phyloP scores from a whole-genome alignment of 129 eudicot genomes.

The Artemisia argyi region DNA sequence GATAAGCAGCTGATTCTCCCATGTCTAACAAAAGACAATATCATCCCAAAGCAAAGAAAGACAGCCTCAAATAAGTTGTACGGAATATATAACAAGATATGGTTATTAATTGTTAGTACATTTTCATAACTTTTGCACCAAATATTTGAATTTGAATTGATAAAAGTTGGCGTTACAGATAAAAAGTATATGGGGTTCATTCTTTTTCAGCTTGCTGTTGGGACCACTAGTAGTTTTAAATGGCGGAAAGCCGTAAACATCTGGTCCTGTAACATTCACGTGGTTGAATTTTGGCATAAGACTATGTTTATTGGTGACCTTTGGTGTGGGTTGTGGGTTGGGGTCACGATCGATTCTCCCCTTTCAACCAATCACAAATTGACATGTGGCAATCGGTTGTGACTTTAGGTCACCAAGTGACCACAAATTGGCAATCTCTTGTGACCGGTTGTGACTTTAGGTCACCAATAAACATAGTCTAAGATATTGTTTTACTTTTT shows the following conservation, averaged over 20 bases:
- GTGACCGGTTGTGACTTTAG: no score
- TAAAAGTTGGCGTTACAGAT: constrained; percentile 12
- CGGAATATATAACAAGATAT: not conserved
- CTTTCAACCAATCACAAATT: no score
- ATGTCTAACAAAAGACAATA: constrained; percentile 28
- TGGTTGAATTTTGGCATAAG: not conserved
- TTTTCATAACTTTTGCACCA: not conserved
- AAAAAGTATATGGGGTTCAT: constrained; percentile 11
- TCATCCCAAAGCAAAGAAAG: not conserved
- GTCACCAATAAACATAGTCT: no score
- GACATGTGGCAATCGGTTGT: no score
- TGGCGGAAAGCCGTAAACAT: no score
- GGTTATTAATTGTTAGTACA: no score
- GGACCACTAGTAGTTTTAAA: constrained; percentile 16
- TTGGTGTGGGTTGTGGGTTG: no score
- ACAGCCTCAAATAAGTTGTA: not conserved
- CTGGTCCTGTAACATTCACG: not conserved
- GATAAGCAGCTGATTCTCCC: constrained; percentile 65
- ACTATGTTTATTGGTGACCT: no score
- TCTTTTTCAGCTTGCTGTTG: constrained; percentile 16
- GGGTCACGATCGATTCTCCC: no score
- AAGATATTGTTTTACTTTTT: no score
- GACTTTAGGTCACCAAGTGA: no score
- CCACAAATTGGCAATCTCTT: no score
- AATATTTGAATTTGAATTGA: constrained; percentile 24